These are phyloP conservation scores for Calycina herbarum DNA, from an alignment of 2,329 filamentous ascomycete species.

Conservation along the genomic window DNA sequence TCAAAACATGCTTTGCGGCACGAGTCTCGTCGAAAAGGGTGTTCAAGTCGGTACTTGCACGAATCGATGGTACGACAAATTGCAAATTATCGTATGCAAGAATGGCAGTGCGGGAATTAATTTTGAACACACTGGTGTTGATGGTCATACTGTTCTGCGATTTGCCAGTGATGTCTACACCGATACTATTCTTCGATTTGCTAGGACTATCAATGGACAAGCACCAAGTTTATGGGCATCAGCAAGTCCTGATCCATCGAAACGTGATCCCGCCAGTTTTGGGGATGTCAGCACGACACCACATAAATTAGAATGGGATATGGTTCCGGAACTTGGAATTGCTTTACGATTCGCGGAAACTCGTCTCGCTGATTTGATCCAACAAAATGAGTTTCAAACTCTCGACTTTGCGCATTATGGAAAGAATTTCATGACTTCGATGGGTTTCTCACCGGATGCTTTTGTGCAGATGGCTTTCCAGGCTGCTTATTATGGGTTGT, in stretches of 20 bases:
- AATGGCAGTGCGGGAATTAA: conserved; percentile 99
- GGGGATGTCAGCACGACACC: conserved; percentile 92
- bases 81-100: conserved; percentile 98
- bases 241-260: conserved; percentile 85
- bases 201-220: conserved; percentile 90
- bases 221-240: conserved; percentile 91
- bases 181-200: conserved; percentile 94
- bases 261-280: conserved; percentile 86
- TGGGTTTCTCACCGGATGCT: conserved; percentile 95
- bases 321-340: conserved; percentile 87
- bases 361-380: conserved; percentile 86
- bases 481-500: conserved; percentile 94
- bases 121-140: conserved; percentile 97
- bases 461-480: conserved; percentile 99
- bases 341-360: conserved; percentile 95
- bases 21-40: conserved; percentile 85
- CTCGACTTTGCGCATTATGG: conserved; percentile 87
- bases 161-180: conserved; percentile 97
- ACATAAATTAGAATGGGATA: conserved; percentile 96
- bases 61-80: conserved; percentile 98
- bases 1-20: conserved; percentile 97
- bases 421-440: conserved; percentile 96
- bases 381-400: conserved; percentile 94
- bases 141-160: conserved; percentile 92
- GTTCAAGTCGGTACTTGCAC: conserved; percentile 97